Base-by-base conservation (phyloP, 371 early-diverging fungal genomes). In the Encephalitozoon hellem region DNA sequence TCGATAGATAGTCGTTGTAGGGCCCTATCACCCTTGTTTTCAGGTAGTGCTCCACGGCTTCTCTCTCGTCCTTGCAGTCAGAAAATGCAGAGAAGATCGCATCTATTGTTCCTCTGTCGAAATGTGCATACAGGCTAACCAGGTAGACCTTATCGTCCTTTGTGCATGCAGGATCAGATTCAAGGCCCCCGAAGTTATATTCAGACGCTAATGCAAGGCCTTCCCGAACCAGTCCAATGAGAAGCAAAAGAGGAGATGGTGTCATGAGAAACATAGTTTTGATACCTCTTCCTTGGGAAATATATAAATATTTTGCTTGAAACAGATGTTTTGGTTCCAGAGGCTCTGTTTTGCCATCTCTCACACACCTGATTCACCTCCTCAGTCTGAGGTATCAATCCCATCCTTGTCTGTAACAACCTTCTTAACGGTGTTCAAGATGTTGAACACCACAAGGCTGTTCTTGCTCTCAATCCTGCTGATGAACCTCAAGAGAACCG, bases 371-470 rank as follows among this genome's bases (percentile, higher is more conserved):
- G 49, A 47, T 47, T 47, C 49, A 47, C 49, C 8, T 47, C 49
- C 18, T 59, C 25, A 15, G 28, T 59, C 59, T 34, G 30, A 34
- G 34, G 59, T 34, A 59, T 34, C 59, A 59, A 38, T 38, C 18
- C 34, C 28, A 15, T 59, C 34, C 4, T n/a, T 59, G 12, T 15
- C 59, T 34, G 32, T 15, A 32, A 34, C 32, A 26, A 79, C 4
- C 39, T 79, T 79, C 39, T 69, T 79, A n/a, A 79, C 41, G 11
- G 64, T 70, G 52, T 69, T 74, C 30, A 74, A 21, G 8, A 79
- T 67, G 41, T 79, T 79, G 54, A 51, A 79, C 0, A 75, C 11
- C 4, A 53, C 63, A 4, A 79, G 52, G 11, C 38, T 23, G 49
- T 79, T 79, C 18, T 63, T 75, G 32, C 43, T 34, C 42, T 73